Evolutionary conservation across 805 yeast species (phyloP), one percentile per base, ranked within the genome.

Genomic region (Millerozyma miso): DNA sequence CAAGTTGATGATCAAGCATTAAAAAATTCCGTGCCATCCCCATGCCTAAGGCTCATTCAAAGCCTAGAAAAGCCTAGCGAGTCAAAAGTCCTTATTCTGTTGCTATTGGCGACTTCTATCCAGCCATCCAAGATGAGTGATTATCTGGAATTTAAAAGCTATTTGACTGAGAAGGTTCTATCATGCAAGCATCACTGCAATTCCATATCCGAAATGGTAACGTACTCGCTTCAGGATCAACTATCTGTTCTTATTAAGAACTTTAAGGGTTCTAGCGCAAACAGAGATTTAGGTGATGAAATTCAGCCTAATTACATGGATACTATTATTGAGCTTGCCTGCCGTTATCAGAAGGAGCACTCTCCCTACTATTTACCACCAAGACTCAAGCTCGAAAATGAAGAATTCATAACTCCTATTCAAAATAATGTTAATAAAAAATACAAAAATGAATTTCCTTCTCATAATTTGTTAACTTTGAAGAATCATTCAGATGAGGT

Each of bases 401-500:
- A 41, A 39, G 39, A 13, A 41, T 44, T 47, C 17, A 33, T 47
- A 7, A 47, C 56, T 13, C 55, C 55, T 3, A 39, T 48, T 31
- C 50, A 45, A 4, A 36, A 43, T 4, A 44, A 41, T 32, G 33
- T 50, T 6, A 44, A 52, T 33, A 46, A 48, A 13, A 23, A 32
- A 14, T 55, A 50, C 37, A 51, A 49, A 37, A 44, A 47, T 15
- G 52, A 59, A 33, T 75, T 79, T 46, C 88, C 88, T 1, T 69
- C 69, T 16, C 65, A 64, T 2, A 59, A 76, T 3, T 55, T 76
- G 10, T 69, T 71, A 43, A 70, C 74, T 0, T 61, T 85, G 4
- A 49, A 62, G 1, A 67, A 71, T 35, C 93, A 86, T 54, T 60
- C 65, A 1, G 80, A 83, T 55, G 96, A 90, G 59, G 91, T 88